Percentiles rank a stretch among this genome's conserved stretches.
phyloP scores from a whole-genome alignment of 371 early-diverging fungal genomes.

The Entomophthora muscae region DNA sequence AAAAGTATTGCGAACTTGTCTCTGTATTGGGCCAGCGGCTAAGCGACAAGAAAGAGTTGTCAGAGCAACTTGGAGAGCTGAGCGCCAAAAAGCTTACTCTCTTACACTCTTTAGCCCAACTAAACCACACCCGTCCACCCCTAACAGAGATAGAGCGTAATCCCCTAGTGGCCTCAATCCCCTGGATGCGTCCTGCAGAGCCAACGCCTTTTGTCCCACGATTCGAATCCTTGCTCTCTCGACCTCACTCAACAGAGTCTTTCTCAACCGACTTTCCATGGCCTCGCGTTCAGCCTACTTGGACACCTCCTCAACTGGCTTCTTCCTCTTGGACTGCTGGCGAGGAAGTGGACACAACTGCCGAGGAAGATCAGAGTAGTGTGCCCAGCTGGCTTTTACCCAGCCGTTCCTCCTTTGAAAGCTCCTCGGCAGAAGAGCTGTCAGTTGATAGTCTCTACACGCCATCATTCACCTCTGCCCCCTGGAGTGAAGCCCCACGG shows the following conservation, averaged over 20 bases:
- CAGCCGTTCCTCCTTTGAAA: neutral
- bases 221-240: neutral
- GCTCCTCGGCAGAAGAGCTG: neutral
- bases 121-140: neutral
- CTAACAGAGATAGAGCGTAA: neutral
- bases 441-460: neutral
- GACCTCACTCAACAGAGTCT: neutral
- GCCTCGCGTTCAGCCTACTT: neutral
- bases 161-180: neutral
- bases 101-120: neutral
- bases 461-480: neutral
- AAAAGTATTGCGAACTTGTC: neutral
- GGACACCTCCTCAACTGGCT: neutral
- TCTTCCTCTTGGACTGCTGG: neutral
- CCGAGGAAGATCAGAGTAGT: neutral
- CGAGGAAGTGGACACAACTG: neutral
- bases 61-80: neutral
- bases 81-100: neutral
- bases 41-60: neutral
- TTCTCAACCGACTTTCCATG: neutral
- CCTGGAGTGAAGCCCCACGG: neutral
- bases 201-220: neutral
- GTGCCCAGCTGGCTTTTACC: neutral
- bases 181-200: neutral
- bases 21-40: neutral